Conservation (phyloP, 441 rosid species). For the Pelargonium fulgidum region DNA sequence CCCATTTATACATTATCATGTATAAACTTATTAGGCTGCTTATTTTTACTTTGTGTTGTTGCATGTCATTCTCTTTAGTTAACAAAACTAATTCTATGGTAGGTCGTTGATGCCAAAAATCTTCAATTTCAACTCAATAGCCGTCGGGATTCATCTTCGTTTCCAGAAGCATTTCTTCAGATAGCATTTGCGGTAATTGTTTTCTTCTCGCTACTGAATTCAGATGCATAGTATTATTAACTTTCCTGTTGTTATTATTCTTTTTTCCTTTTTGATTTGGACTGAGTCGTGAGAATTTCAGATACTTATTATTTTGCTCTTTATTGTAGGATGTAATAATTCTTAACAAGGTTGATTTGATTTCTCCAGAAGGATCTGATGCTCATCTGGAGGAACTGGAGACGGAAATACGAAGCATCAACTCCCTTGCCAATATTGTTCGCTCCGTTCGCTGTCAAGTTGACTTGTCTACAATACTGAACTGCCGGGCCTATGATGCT, state of each 20-base stretch:
- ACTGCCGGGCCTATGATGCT: conserved; percentile 77
- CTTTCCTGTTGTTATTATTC: not conserved
- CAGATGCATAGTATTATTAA: conserved; percentile 3
- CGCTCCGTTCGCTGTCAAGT: conserved; percentile 68
- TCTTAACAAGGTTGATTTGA: conserved; percentile 93
- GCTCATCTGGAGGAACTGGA: conserved; percentile 58
- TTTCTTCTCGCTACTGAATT: not conserved
- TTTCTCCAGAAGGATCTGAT: conserved; percentile 45
- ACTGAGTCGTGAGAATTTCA: conserved; percentile 2
- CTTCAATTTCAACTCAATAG: conserved; percentile 64
- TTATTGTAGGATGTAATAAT: conserved; percentile 72
- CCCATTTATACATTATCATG: not conserved
- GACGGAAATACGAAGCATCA: conserved; percentile 66
- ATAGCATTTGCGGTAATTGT: conserved; percentile 83
- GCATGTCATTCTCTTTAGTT: conserved; percentile 9
- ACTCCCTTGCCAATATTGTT: conserved; percentile 69
- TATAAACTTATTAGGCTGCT: not conserved
- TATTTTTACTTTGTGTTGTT: conserved; percentile 6
- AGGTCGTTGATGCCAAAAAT: conserved; percentile 98
- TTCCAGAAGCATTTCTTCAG: conserved; percentile 91
- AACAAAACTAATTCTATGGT: conserved; percentile 21
- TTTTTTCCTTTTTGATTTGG: conserved; percentile 1
- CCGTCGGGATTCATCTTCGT: conserved; percentile 49
- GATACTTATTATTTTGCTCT: conserved; percentile 21
- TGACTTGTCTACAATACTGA: conserved; percentile 62